These are phyloP conservation scores for Plasmodium knowlesi DNA, from an alignment of 169 alveolate species.

Conservation along the genomic window DNA sequence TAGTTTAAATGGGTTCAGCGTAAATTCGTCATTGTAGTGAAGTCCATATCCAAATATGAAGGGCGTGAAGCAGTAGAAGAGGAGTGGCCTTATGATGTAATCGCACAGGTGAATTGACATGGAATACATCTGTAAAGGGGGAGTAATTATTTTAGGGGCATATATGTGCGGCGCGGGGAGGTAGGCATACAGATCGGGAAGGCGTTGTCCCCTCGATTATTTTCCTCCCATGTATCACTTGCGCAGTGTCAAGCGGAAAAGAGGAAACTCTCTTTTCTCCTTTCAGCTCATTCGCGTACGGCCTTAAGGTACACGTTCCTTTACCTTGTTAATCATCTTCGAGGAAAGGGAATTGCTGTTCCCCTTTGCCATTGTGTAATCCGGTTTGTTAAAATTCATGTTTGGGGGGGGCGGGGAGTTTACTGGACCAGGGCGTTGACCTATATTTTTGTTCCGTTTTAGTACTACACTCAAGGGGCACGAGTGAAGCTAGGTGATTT, in stretches of 20 bases:
- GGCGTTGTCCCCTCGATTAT: background rate
- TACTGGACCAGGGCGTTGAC: background rate
- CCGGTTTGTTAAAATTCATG: constrained; percentile 1
- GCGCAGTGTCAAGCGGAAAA: background rate
- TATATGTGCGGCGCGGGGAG: background rate
- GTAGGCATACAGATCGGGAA: background rate
- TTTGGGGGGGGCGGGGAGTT: background rate
- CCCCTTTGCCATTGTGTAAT: background rate
- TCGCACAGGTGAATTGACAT: constrained; percentile 35
- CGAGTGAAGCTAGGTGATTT: background rate
- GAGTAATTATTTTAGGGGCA: background rate
- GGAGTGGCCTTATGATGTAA: constrained; percentile 50
- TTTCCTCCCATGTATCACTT: background rate
- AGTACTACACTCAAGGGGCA: background rate
- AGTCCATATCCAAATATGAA: constrained; percentile 73
- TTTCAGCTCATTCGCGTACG: background rate
- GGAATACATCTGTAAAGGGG: constrained; percentile 25
- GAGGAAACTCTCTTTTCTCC: background rate
- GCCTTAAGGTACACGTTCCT: background rate
- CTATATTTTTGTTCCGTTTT: background rate
- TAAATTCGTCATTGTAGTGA: constrained; percentile 60
- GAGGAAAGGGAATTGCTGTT: constrained; percentile 1
- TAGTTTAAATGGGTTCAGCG: constrained; percentile 50
- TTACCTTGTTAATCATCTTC: constrained; percentile 27
- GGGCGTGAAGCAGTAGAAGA: constrained; percentile 67